Evolutionary conservation across 495 filamentous ascomycete species (phyloP), one percentile per base, ranked within the genome.

Genomic region (Penicillium maclennaniae): DNA sequence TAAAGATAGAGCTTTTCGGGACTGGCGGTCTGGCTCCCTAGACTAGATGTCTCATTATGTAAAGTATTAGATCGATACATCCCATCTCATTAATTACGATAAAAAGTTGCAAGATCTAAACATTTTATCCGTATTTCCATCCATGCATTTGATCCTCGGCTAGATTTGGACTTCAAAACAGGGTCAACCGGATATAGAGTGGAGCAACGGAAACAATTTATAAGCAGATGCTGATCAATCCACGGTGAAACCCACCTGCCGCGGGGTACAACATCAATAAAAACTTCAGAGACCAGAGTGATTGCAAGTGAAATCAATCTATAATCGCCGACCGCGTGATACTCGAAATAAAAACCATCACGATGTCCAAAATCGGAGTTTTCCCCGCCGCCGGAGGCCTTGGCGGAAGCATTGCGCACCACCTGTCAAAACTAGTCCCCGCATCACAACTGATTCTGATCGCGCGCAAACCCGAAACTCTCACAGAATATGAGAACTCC

Each of bases 1-100:
- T 88, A 20, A 76, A 83, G 60, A 74, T 88, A 60, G 87, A 90
- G 66, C 62, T 85, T 14, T 90, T 88, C 55, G 82, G 83, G 0
- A 87, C 84, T 9, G 85, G 85, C 0, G 76, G 72, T 47, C 57
- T 73, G n/a, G 47, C 55, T 12, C 15, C 44, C 36, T 31, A 20
- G 26, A 25, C 19, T 27, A 14, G 31, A 34, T 51, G 34, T 45
- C 31, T 31, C 8, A 26, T 26, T n/a, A n/a, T 8, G 17, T n/a
- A 12, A 31, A 43, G 50, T 47, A 40, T 55, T 54, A 37, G 26
- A 31, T 36, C 36, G 37, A 40, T 47, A 51, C 21, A 45, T 52
- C 54, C 52, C 56, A 49, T 27, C 45, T 44, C 55, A 43, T 39
- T 23, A 42, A 19, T 38, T 16, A 55, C 14, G 42, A 50, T 28